Base-by-base conservation (phyloP, 768 basidiomycete genomes). In the Kwoniella shandongensis region DNA sequence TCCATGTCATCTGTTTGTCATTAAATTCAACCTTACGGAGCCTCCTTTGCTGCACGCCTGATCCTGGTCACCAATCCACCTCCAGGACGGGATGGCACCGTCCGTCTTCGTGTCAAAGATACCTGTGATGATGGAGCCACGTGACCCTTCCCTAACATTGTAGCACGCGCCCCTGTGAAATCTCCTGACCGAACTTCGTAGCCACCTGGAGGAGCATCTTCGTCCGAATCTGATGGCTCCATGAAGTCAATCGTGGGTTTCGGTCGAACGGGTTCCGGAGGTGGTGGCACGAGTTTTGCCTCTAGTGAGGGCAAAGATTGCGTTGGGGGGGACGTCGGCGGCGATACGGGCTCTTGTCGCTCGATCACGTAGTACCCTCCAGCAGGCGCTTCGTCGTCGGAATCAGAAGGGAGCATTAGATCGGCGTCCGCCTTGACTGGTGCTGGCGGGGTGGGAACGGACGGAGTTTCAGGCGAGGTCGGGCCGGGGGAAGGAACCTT, bases 361-460 rank as follows among this genome's bases (percentile, higher is more conserved):
- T 71, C 63, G 20, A 72, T 58, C 18, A 76, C 63, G 54, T 72
- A 74, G 52, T 72, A 76, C 3, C 75, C 75, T 1, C 71, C 73
- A 3, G 49, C 63, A 2, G 75, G 75, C 1, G 65, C 65, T 25
- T 76, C 75, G 25, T 76, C 75, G 47, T 76, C 75, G 11, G 75
- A 76, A 40, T 76, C 75, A n/a, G 75, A 76, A 1, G 73, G 71
- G 4, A 72, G 36, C 71, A 74, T 74, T 36, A 74, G 36, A 47
- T 72, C 71, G 1, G 66, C 45, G 48, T 76, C 75, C 3, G 73
- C 75, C 25, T 70, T 67, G 41, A 71, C 59, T 12, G 56, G 47
- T 3, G 63, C 53, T 8, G 72, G 66, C 12, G 62, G 53, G 8
- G 59, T 40, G 12, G 56, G 52, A 3, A 6, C 27, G 20, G 17